Conservation (phyloP, 208 protist genomes). For the Angomonas deanei region DNA sequence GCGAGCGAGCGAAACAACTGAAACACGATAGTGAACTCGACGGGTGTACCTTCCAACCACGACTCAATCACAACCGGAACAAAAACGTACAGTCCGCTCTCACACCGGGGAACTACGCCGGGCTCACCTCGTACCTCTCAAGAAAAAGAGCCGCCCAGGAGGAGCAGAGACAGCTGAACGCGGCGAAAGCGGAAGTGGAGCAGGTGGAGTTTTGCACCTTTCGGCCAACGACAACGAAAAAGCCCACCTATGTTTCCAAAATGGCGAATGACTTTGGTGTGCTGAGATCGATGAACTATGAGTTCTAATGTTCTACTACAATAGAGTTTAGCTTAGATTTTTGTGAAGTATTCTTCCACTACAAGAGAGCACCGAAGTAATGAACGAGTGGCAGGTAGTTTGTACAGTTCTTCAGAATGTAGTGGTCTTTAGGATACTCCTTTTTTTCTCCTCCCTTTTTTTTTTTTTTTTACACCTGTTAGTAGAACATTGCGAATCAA, state of each 20-base stretch:
- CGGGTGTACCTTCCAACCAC: conserved; percentile 33
- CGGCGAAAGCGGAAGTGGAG: conserved; percentile 22
- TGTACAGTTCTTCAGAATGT: too few species aligned
- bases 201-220: conserved; percentile 59
- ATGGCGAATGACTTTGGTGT: conserved; percentile 73
- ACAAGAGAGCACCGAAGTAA: not conserved
- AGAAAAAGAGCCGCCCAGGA: conserved; percentile 18
- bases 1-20: conserved; percentile 20
- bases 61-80: conserved; percentile 39
- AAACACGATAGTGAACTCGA: conserved; percentile 33
- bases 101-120: conserved; percentile 33
- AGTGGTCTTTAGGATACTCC: not conserved
- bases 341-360: not conserved
- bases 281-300: conserved; percentile 43
- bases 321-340: conserved; percentile 2
- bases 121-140: conserved; percentile 33
- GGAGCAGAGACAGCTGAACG: conserved; percentile 21
- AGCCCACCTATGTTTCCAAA: conserved; percentile 58
- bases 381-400: too few species aligned
- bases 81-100: conserved; percentile 43
- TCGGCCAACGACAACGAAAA: conserved; percentile 48
- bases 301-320: conserved; percentile 15
- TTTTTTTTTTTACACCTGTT: conserved; percentile 5
- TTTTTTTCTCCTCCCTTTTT: conserved; percentile 8
- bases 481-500: not conserved